Percentiles rank a stretch among this genome's conserved stretches.
Evolutionary conservation across 345 rosid species (phyloP).

Genomic region (Camelina hispida): DNA sequence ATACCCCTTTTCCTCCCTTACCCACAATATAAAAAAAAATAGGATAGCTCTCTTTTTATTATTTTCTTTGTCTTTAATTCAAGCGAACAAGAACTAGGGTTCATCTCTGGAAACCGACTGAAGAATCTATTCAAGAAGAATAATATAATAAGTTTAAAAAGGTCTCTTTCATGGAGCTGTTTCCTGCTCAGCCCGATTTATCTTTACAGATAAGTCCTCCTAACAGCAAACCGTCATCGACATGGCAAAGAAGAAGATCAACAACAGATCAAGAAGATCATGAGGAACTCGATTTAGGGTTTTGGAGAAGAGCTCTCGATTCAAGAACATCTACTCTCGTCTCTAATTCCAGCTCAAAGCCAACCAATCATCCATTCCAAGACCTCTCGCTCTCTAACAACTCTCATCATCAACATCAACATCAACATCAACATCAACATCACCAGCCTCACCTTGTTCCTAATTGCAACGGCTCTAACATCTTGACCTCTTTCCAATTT

Average conservation of each 20-base stretch:
- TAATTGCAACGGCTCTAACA: slow-evolving; percentile 45
- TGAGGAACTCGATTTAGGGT: slow-evolving; percentile 45
- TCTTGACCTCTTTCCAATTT: slow-evolving; percentile 42
- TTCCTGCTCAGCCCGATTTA: slow-evolving; percentile 49
- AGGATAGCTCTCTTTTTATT: slow-evolving; percentile 41
- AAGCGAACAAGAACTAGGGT: slow-evolving; percentile 62
- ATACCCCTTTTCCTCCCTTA: slow-evolving; percentile 29
- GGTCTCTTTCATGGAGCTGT: slow-evolving; percentile 44
- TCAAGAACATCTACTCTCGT: slow-evolving; percentile 50
- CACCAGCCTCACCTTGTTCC: slow-evolving; percentile 42
- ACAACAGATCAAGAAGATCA: slow-evolving; percentile 52
- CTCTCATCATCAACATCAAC: slow-evolving; percentile 39
- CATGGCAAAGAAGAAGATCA: slow-evolving; percentile 50
- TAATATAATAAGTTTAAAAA: slow-evolving; percentile 41
- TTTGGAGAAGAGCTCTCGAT: slow-evolving; percentile 52
- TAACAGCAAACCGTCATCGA: slow-evolving; percentile 53
- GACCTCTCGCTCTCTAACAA: slow-evolving; percentile 73
- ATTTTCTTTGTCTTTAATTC: slow-evolving; percentile 70
- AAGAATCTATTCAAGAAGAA: slow-evolving; percentile 60
- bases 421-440: slow-evolving; percentile 13
- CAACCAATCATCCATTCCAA: slow-evolving; percentile 36
- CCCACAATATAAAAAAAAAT: neutral
- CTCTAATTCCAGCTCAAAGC: slow-evolving; percentile 56
- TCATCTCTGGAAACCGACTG: slow-evolving; percentile 8
- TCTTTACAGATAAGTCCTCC: slow-evolving; percentile 48